These are phyloP conservation scores for Aspergillus sp. DNA, from an alignment of 2,329 filamentous ascomycete species.

Conservation along the genomic window DNA sequence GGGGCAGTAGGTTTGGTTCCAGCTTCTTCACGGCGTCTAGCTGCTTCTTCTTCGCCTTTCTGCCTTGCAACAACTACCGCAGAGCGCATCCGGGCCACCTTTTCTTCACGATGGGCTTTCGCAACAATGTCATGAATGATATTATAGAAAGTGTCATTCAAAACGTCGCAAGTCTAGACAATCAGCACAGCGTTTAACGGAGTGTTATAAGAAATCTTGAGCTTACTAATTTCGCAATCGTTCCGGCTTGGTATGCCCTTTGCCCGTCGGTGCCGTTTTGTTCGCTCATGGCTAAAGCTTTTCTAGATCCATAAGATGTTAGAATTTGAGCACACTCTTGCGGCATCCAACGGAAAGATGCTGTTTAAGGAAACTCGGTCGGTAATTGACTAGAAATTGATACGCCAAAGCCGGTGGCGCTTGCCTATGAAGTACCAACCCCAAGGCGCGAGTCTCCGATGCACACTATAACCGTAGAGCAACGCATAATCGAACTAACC, in stretches of 20 bases:
- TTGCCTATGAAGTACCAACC: background rate
- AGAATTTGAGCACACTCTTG: background rate
- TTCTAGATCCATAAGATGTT: background rate
- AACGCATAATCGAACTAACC: background rate
- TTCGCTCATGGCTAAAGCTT: conserved; percentile 27
- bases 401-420: background rate
- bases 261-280: conserved; percentile 27
- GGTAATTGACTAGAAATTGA: background rate
- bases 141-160: conserved; percentile 59
- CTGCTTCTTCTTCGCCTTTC: conserved; percentile 42
- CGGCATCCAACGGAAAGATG: background rate
- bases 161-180: conserved; percentile 45
- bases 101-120: conserved; percentile 60
- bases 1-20: conserved; percentile 31
- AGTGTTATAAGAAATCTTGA: background rate
- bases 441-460: background rate
- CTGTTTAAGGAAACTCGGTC: background rate
- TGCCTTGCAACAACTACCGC: conserved; percentile 46
- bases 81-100: conserved; percentile 58
- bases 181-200: conserved; percentile 18
- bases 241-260: conserved; percentile 35
- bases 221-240: conserved; percentile 44
- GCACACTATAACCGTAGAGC: background rate
- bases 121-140: conserved; percentile 61
- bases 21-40: conserved; percentile 30